These are phyloP conservation scores for Fomitopsis palustris DNA, from an alignment of 1,284 basidiomycete genomes.

Conservation along the genomic window DNA sequence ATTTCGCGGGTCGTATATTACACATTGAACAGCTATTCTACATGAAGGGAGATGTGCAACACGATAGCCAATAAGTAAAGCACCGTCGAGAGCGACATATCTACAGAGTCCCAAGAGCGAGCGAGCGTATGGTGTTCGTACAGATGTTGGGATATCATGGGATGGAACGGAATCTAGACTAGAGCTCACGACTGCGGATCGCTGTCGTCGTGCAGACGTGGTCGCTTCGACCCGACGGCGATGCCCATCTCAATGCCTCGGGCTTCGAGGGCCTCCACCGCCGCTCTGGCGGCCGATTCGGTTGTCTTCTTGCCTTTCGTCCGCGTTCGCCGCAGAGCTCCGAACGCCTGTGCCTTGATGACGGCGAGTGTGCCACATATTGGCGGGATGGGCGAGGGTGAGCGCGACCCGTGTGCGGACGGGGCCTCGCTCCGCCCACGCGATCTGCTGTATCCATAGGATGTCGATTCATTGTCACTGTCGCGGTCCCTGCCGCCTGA, in stretches of 20 bases:
- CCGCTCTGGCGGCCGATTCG: constrained; percentile 71
- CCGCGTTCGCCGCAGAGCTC: constrained; percentile 73
- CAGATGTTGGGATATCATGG: constrained; percentile 3
- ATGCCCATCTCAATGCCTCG: constrained; percentile 67
- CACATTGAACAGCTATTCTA: constrained; percentile 23
- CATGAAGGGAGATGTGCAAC: constrained; percentile 21
- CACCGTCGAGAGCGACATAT: constrained; percentile 18
- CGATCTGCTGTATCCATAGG: constrained; percentile 33
- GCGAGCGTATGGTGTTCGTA: constrained; percentile 11
- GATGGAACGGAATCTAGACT: constrained; percentile 1
- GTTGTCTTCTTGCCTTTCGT: constrained; percentile 66
- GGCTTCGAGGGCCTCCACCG: constrained; percentile 73
- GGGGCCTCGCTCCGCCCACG: constrained; percentile 21
- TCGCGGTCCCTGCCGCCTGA: constrained; percentile 42
- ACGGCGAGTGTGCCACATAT: constrained; percentile 80
- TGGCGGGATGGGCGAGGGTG: constrained; percentile 65
- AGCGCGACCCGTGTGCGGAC: constrained; percentile 51
- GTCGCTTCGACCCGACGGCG: constrained; percentile 49
- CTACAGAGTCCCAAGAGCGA: constrained; percentile 19
- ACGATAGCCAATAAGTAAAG: constrained; percentile 25
- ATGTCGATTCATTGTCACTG: constrained; percentile 49
- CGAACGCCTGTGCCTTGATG: constrained; percentile 84
- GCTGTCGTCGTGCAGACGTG: constrained; percentile 49
- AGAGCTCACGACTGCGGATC: constrained; percentile 39
- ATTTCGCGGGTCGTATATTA: constrained; percentile 18